Evolutionary conservation across 805 yeast species (phyloP).

Genomic region (Pichia occidentalis): DNA sequence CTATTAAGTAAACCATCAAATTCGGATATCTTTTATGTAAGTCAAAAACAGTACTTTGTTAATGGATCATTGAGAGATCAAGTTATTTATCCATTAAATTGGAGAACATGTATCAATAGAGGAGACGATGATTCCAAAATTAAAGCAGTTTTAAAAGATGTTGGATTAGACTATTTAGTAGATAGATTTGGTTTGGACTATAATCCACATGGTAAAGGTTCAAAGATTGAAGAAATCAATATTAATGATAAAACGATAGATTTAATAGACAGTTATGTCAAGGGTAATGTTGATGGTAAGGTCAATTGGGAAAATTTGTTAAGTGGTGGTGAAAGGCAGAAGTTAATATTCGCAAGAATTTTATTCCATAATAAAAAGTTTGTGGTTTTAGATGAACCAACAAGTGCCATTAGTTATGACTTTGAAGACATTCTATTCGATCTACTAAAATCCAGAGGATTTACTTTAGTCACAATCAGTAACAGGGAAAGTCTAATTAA

Average conservation of each 20-base stretch:
- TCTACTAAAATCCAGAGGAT: slow-evolving; percentile 56
- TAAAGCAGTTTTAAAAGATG: slow-evolving; percentile 61
- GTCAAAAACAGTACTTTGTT: slow-evolving; percentile 81
- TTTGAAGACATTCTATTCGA: slow-evolving; percentile 85
- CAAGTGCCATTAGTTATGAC: slow-evolving; percentile 85
- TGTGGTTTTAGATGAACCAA: slow-evolving; percentile 86
- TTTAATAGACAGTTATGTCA: slow-evolving; percentile 24
- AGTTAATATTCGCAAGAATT: slow-evolving; percentile 81
- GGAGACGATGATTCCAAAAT: slow-evolving; percentile 69
- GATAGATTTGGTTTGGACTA: slow-evolving; percentile 54
- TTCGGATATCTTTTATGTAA: slow-evolving; percentile 67
- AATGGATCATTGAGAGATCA: slow-evolving; percentile 85
- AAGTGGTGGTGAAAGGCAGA: slow-evolving; percentile 94
- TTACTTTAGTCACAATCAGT: slow-evolving; percentile 74
- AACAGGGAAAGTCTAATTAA: slow-evolving; percentile 80
- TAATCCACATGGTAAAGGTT: slow-evolving; percentile 25
- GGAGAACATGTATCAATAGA: slow-evolving; percentile 65
- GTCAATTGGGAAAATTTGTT: slow-evolving; percentile 75
- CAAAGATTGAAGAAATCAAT: slow-evolving; percentile 22
- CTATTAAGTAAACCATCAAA: slow-evolving; percentile 69
- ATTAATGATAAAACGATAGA: slow-evolving; percentile 23
- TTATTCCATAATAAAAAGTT: slow-evolving; percentile 74
- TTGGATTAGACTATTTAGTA: slow-evolving; percentile 72
- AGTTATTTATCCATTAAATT: slow-evolving; percentile 77
- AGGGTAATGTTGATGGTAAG: slow-evolving; percentile 24